Base-by-base conservation (phyloP, 805 yeast species). In the Blastobotrys parvus region DNA sequence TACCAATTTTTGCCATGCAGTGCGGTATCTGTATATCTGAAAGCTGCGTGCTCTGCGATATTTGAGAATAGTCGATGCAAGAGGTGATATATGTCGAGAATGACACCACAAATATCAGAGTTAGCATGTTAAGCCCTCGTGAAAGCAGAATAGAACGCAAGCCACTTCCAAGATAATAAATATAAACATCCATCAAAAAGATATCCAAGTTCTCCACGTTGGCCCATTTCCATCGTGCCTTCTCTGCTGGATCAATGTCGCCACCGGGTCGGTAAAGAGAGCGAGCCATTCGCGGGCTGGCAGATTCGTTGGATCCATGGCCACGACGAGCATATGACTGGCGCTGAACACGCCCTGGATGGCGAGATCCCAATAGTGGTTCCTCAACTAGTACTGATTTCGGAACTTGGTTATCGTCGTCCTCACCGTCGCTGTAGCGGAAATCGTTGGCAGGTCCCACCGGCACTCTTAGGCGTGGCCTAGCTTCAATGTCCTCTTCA, bases 191-290 rank as follows among this genome's bases (percentile, higher is more conserved):
- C 42, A 77, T 78, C 16, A 92, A 67, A 54, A 90, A 92, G 37
- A 77, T 74, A 64, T 92, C 99, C 60, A 92, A 71, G 60, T 92
- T 92, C 52, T 84, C 86, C 19, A 92, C 86, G 56, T 92, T 92
- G 1, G 97, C 95, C 97, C 98, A 92, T 47, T 86, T 73, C 87
- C 97, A 92, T 15, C 84, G 67, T 0, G 97, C 95, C 39, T 87
- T 67, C 57, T 89, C 96, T 31, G 35, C 43, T 2, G 53, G 55
- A 45, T 45, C 49, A 19, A 50, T 31, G 17, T 30, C 25, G n/a
- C 15, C 17, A 8, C 17, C 17, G 27, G 15, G 11, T 15, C 15
- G 10, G 38, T 35, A 16, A 11, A 11, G 10, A 7, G 11, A 7
- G 11, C 11, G 29, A 8, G 29, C 29, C 7, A 11, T 25, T 25